Conservation (phyloP, 2,329 filamentous ascomycete genomes). For the Alternaria postmessia region DNA sequence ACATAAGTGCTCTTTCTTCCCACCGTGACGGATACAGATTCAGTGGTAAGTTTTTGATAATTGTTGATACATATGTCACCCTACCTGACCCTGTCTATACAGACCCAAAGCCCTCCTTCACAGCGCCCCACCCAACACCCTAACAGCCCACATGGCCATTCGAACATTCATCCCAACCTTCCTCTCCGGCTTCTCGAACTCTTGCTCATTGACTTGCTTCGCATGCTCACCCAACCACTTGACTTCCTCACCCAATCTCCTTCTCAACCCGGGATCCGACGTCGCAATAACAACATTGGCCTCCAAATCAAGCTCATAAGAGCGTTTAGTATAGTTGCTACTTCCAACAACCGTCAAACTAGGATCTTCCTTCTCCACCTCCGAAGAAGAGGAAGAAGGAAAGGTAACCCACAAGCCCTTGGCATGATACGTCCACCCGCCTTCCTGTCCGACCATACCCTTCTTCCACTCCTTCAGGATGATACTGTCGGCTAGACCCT, state of each 20-base stretch:
- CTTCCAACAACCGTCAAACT: conserved; percentile 86
- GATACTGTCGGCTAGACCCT: conserved; percentile 66
- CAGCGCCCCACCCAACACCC: conserved; percentile 84
- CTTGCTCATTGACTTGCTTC: conserved; percentile 71
- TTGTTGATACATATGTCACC: neutral
- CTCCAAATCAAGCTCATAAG: conserved; percentile 91
- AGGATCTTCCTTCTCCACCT: conserved; percentile 59
- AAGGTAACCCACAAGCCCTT: conserved; percentile 93
- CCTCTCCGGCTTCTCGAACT: conserved; percentile 82
- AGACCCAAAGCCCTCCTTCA: conserved; percentile 48
- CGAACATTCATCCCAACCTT: conserved; percentile 85
- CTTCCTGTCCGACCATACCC: conserved; percentile 80
- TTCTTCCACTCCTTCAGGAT: conserved; percentile 85
- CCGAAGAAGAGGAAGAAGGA: conserved; percentile 46
- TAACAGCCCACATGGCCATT: conserved; percentile 93
- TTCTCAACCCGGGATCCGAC: conserved; percentile 73
- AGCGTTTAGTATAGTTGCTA: conserved; percentile 94
- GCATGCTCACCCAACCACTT: conserved; percentile 81
- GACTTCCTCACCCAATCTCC: conserved; percentile 79
- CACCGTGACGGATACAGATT: neutral
- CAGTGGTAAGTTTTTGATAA: neutral
- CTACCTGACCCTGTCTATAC: neutral
- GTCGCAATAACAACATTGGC: conserved; percentile 89
- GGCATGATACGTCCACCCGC: conserved; percentile 96
- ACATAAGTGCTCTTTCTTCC: neutral